Conservation (phyloP, 2,329 filamentous ascomycete species). For the Ophiostoma fasciatum region DNA sequence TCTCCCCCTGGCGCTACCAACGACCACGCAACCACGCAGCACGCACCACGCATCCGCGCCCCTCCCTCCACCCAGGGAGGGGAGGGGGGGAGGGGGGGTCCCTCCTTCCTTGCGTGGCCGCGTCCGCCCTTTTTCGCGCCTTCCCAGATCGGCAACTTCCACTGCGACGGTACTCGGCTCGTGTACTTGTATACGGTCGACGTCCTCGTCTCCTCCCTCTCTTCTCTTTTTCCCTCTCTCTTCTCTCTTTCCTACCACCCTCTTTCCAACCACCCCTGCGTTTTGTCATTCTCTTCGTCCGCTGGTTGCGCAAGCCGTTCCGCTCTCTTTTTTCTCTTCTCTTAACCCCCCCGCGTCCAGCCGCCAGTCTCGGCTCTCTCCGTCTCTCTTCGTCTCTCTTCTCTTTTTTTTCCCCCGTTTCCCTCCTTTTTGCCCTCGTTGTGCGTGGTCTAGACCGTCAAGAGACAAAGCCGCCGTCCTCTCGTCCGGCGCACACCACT, state of each 20-base stretch:
- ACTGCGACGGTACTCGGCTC: too few species aligned
- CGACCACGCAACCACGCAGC: not conserved
- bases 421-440: constrained; percentile 2
- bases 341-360: constrained; percentile 3
- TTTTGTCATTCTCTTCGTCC: not conserved
- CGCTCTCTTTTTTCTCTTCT: constrained; percentile 8
- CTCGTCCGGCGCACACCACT: constrained; percentile 18
- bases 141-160: too few species aligned
- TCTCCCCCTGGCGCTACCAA: too few species aligned
- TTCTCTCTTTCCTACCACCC: constrained; percentile 2
- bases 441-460: too few species aligned
- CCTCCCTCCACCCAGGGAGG: too few species aligned
- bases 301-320: constrained; percentile 5
- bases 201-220: not conserved
- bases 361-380: constrained; percentile 11
- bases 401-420: constrained; percentile 1
- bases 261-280: not conserved
- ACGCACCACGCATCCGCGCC: too few species aligned
- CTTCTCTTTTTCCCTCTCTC: not conserved
- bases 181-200: too few species aligned
- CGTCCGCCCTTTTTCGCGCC: constrained; percentile 4
- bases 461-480: too few species aligned
- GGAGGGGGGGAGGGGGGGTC: too few species aligned
- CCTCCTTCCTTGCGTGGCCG: too few species aligned
- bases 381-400: too few species aligned